Base-by-base conservation (phyloP, 192 early-diverging fungal species). In the Coemansia sp. region DNA sequence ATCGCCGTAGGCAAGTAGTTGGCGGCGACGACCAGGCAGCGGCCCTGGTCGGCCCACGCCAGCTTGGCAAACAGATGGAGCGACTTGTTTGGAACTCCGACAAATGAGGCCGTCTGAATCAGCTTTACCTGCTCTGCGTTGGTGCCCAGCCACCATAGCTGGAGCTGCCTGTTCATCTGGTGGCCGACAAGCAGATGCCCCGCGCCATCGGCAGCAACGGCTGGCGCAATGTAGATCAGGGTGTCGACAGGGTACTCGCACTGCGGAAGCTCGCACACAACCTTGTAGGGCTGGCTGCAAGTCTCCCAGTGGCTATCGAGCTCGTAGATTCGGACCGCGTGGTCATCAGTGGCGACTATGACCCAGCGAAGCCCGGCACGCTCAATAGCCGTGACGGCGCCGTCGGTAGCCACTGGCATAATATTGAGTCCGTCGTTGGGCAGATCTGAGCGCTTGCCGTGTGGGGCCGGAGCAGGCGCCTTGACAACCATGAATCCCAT, bases 91-190 rank as follows among this genome's bases (percentile, higher is more conserved):
- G 77, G 35, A 0, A 59, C 15, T 7, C 72, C 77, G 3, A 68
- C 51, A 68, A 74, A 59, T 27, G 59, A 60, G 43, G 68, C 27
- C 4, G 59, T 59, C 59, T 80, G 77, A 35, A 80, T 14, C 22
- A 63, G 72, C 32, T 49, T 59, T 22, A 60, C 59, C 65, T 74
- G 68, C 24, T 59, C 64, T 10, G 65, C 38, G 19, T 42, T 60
- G 42, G 32, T 49, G 12, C 77, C 77, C 45, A 80, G 69, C 77
- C 77, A 80, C 72, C 71, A 80, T 25, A 80, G 47, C 51, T 74
- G 68, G 37, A 71, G 37, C 8, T 43, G 47, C 59, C 59, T 70
- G 72, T 80, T 80, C 72, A 62, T 68, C 43, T 65, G 67, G 22
- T 62, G 64, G 8, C 77, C 77, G 9, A 67, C 47, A 6, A 80